Base-by-base conservation (phyloP, 192 early-diverging fungal species). In the Coemansia sp. region DNA sequence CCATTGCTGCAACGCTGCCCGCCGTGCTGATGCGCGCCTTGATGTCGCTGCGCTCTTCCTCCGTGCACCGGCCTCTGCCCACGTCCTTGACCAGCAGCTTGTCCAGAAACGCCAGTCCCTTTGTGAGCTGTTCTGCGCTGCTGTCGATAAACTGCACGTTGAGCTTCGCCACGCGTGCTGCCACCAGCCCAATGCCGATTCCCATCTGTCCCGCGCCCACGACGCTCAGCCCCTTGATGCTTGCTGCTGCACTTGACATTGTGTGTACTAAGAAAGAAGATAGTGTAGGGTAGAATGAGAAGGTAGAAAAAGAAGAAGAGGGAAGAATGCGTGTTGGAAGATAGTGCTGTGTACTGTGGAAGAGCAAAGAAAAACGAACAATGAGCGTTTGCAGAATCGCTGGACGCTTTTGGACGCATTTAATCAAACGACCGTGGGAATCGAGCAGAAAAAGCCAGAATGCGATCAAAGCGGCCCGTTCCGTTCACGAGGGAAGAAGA, bases 131-230 rank as follows among this genome's bases (percentile, higher is more conserved):
- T 39, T 62, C 72, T 48, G 88, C 76, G 73, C 88, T 92, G 41
- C 89, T 79, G 80, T 99, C 97, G 75, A 95, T 72, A 26, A 97
- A 68, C 61, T 92, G 82, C 6, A 95, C 92, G 49, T 87, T 87
- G 21, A 92, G 72, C 73, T 93, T 88, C 57, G 95, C 90, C 5
- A 90, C 84, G 46, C 90, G 88, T 18, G 95, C 94, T 32, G 91
- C 87, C 9, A 99, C 97, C 43, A 93, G 87, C 6, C 92, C 95
- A 71, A 99, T 99, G 22, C 92, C 92, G 39, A 90, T 84, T 39
- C 91, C 91, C 97, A 99, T 99, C 79, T 99, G 97, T 9, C 97
- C 97, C 16, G 94, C 91, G 49, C 97, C 97, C 61, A 99, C 86
- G 41, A 99, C 91, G 57, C 95, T 94, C 19, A 94, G 52, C 48